Evolutionary conservation across 148 eudicot genomes (phyloP), one percentile per base, ranked within the genome.

Genomic region (Amaranthus palmeri): DNA sequence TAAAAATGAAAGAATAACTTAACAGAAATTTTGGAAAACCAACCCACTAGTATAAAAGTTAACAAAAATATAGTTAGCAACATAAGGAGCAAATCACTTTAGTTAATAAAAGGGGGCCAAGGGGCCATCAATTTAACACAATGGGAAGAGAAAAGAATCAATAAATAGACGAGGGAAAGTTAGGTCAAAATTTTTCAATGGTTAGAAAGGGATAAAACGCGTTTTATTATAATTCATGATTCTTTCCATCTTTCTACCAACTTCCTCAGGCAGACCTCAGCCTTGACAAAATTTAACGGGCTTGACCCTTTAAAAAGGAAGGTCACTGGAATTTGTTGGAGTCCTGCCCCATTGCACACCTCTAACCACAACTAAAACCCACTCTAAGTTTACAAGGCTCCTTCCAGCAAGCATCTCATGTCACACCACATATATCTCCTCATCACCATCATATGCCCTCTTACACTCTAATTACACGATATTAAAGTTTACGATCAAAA

Each of bases 381-480:
- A 57, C 40, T 11, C 8, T 18, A 65, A 65, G 42, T 9, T 12
- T 64, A 8, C 15, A 8, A 6, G 48, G 51, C 68, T 65, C 68
- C 42, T 7, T 15, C 12, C 62, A 18, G 43, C 62, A 58, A 58
- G 8, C 40, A 58, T 12, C 62, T 58, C 40, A 17, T 58, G 62
- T n/a, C 60, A 56, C 42, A 47, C 10, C 68, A 45, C 54, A 10
- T 61, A 40, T 61, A 61, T 36, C 64, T 40, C 64, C 68, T 65
- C n/a, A 18, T 42, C 65, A 47, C 18, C 36, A 65, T 10, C 52
- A 63, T 4, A 42, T 25, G 36, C 4, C 17, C 50, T 45, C 51
- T 46, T 3, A 9, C 42, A 18, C 51, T 64, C 67, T n/a, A n/a
- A n/a, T n/a, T n/a, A n/a, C n/a, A n/a, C n/a, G n/a, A n/a, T n/a